Evolutionary conservation across 2,329 filamentous ascomycete genomes (phyloP), one percentile per base, ranked within the genome.

Genomic region (Calycina marina): DNA sequence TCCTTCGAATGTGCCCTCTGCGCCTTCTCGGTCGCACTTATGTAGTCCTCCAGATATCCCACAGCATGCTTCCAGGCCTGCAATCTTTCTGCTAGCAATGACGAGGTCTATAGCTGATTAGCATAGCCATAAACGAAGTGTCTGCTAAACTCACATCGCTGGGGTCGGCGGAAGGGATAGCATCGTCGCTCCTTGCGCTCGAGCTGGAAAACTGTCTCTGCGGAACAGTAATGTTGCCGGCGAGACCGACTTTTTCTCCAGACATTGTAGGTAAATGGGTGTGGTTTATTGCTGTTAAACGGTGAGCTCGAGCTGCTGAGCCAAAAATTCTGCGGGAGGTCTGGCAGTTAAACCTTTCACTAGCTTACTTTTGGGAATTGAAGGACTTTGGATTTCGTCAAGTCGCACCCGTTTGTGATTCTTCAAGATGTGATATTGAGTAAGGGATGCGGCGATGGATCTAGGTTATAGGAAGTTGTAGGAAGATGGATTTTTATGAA

Each of bases 61-160:
- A 85, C 82, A 39, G 86, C 83, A 56, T 96, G 88, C 56, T 94
- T 96, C 85, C 85, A 98, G 28, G 90, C 90, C 49, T 82, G 79
- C 39, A 98, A 67, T 43, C 90, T 75, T 62, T 96, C 84, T 34
- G 77, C 67, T 42, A 98, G 77, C 30, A 96, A 68, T 25, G 70
- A 76, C n/a, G 77, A 74, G 14, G 79, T 81, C 77, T 83, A 20
- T 13, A 29, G 10, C n/a, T 9, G 6, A 26, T 41, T 28, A 45
- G 38, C 27, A 25, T 16, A 10, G 10, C 8, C 27, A 18, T 29
- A 12, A 9, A n/a, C 13, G 16, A 25, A 24, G 12, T 24, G 14
- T n/a, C 24, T 31, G 14, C 14, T 18, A 14, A 27, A 46, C 47
- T 47, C 20, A 51, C 50, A 44, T 48, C 39, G 25, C 38, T 49